phyloP scores from a whole-genome alignment of 306 rosid genomes.

The Medicago lupulina region DNA sequence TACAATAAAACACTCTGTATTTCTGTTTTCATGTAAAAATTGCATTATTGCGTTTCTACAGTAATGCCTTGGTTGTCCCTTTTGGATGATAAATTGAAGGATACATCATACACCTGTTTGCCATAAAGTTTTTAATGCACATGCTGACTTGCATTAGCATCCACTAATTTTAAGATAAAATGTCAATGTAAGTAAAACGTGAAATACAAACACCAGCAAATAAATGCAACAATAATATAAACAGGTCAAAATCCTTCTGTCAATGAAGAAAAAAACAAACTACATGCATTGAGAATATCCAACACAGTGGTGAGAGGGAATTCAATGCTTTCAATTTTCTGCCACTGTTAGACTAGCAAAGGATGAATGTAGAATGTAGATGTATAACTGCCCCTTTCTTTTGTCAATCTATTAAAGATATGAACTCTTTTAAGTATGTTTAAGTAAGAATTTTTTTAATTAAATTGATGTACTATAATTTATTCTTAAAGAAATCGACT shows the following conservation, averaged over 20 bases:
- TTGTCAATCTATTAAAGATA: background rate
- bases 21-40: conserved; percentile 47
- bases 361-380: conserved; percentile 12
- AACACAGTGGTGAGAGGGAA: background rate
- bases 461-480: too few species aligned
- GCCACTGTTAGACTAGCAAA: background rate
- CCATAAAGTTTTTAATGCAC: conserved; percentile 45
- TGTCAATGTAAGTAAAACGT: conserved; percentile 37
- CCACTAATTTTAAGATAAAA: conserved; percentile 35
- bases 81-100: conserved; percentile 20
- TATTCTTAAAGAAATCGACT: too few species aligned
- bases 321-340: conserved; percentile 27
- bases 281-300: conserved; percentile 34
- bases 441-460: too few species aligned
- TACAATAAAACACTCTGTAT: conserved; percentile 44
- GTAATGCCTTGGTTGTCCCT: conserved; percentile 42
- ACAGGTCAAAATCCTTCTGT: conserved; percentile 24
- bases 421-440: background rate
- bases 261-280: conserved; percentile 25
- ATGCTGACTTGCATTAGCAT: conserved; percentile 20
- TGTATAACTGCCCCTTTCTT: background rate
- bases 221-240: background rate
- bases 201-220: conserved; percentile 6
- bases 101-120: conserved; percentile 43
- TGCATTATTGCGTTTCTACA: conserved; percentile 49